phyloP scores from a whole-genome alignment of 495 filamentous ascomycete genomes.

The Evernia prunastri region DNA sequence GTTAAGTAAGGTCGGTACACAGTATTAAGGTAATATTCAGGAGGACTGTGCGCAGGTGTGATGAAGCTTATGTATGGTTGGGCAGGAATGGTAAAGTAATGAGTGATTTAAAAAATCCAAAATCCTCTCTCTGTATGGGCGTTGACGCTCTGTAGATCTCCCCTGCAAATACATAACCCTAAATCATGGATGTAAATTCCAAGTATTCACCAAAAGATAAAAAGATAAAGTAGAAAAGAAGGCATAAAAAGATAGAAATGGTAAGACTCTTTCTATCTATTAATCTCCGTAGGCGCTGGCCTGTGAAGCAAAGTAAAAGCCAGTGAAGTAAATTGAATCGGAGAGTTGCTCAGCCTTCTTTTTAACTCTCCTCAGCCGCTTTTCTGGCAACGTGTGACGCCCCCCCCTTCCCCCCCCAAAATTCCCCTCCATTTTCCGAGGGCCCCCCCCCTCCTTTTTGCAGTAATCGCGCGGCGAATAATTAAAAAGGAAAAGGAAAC shows the following conservation, averaged over 20 bases:
- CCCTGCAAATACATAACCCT: neutral
- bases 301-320: neutral
- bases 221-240: neutral
- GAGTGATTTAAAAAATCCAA: neutral
- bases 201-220: too few species aligned
- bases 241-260: too few species aligned
- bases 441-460: neutral
- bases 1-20: too few species aligned
- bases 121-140: too few species aligned
- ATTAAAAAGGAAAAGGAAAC: neutral
- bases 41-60: neutral
- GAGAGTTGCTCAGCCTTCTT: too few species aligned
- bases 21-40: neutral
- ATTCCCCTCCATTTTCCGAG: neutral
- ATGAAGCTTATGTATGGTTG: neutral
- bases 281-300: conserved; percentile 2
- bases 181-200: neutral
- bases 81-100: neutral
- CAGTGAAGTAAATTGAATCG: neutral
- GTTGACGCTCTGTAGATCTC: neutral
- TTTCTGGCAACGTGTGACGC: too few species aligned
- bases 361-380: too few species aligned
- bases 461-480: neutral
- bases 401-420: too few species aligned
- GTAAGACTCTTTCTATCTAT: too few species aligned